Evolutionary conservation across 106 monocot genomes (phyloP), one percentile per base, ranked within the genome.

Genomic region (Platanthera guangdongensis): DNA sequence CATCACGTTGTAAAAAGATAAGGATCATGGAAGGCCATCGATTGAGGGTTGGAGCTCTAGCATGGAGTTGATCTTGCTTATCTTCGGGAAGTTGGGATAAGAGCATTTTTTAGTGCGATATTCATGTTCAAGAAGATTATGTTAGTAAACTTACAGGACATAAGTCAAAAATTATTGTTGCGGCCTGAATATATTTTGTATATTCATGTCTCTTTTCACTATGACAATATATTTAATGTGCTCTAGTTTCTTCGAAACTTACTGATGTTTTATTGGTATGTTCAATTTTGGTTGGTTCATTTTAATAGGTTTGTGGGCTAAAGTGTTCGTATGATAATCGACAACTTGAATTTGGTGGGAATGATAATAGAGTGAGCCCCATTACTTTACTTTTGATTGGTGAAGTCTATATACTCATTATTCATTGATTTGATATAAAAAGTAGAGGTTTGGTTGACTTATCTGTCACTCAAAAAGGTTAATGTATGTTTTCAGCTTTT

Each of bases 271-370:
- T 0, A 25, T 25, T 25, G 25, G 25, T 25, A 25, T 22, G 30
- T 30, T 65, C 30, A 28, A 18, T 28, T 65, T 65, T 30, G 5
- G 9, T 52, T 50, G 10, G 51, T 12, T 47, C 53, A 52, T 67
- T 48, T 76, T 7, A 14, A 45, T 54, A 95, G 92, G 88, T 95
- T 57, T 92, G 92, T 84, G 92, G 95, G 16, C 76, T 95, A 28
- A 95, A 95, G 77, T 95, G 95, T 92, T 95, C 95, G n/a, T 90
- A 85, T 87, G 95, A 95, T 81, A 92, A 88, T 68, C 92, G 92
- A n/a, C 87, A 95, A 79, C 85, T 95, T 80, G 95, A 92, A 11
- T 95, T 92, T 73, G 95, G 95, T 78, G 95, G 95, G 75, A 95
- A 95, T 86, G 95, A 95, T 76, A 95, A 95, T 76, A 92, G 79